phyloP scores from a whole-genome alignment of 768 basidiomycete genomes.

The Psilocybe azurescens region DNA sequence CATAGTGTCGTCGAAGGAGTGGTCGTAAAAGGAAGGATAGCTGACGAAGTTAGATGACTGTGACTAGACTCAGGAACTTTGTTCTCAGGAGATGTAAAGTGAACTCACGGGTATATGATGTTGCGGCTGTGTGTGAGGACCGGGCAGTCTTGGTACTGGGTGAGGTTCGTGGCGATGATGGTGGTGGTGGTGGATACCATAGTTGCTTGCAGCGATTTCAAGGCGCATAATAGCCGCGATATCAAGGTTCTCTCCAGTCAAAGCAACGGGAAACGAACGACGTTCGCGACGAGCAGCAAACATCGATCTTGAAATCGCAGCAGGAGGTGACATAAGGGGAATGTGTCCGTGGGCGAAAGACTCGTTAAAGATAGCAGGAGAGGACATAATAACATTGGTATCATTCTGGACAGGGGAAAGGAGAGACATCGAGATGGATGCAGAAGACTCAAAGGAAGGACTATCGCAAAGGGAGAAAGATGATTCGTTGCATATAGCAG shows the following conservation, averaged over 20 bases:
- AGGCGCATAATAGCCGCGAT: conserved; percentile 20
- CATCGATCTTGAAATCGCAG: conserved; percentile 13
- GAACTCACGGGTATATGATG: background rate
- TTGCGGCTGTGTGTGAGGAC: background rate
- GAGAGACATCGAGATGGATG: conserved; percentile 14
- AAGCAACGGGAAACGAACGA: conserved; percentile 8
- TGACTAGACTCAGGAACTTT: background rate
- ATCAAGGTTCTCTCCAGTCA: conserved; percentile 18
- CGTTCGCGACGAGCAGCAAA: conserved; percentile 13
- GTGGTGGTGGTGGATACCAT: background rate
- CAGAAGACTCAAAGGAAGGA: conserved; percentile 13
- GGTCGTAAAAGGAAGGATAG: background rate
- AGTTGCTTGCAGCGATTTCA: conserved; percentile 15
- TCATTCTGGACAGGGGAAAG: conserved; percentile 15
- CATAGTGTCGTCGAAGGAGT: background rate
- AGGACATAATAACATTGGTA: background rate
- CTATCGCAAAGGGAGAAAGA: background rate
- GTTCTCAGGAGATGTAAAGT: background rate
- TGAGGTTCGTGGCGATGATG: background rate
- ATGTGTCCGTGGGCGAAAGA: conserved; percentile 3
- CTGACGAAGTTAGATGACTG: conserved; percentile 1
- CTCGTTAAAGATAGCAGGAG: conserved; percentile 17
- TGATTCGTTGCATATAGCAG: background rate
- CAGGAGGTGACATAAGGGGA: conserved; percentile 10
- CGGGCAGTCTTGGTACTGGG: background rate